phyloP scores from a whole-genome alignment of 495 filamentous ascomycete genomes.

The Rhizodiscina lignyota region DNA sequence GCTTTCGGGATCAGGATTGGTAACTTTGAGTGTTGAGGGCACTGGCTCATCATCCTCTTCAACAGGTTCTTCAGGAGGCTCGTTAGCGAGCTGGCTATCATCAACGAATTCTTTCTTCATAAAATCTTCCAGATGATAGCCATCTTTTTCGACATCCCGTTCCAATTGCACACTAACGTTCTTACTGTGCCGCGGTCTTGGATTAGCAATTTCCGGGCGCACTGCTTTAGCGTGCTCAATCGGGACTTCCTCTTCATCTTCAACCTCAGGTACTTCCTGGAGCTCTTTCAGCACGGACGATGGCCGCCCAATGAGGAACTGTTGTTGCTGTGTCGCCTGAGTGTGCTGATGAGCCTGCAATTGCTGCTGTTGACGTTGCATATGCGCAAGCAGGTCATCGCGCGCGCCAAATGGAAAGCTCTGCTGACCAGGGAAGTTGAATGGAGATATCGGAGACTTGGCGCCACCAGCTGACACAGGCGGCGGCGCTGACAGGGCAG shows the following conservation, averaged over 20 bases:
- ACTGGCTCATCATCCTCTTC: too few species aligned
- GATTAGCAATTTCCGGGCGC: slow-evolving; percentile 41
- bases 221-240: slow-evolving; percentile 7
- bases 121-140: slow-evolving; percentile 64
- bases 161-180: slow-evolving; percentile 61
- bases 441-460: slow-evolving; percentile 12
- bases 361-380: slow-evolving; percentile 38
- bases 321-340: slow-evolving; percentile 19
- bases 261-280: slow-evolving; percentile 34
- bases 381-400: slow-evolving; percentile 18
- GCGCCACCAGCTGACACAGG: slow-evolving; percentile 9
- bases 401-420: slow-evolving; percentile 15
- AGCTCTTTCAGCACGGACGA: slow-evolving; percentile 33
- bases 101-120: slow-evolving; percentile 56
- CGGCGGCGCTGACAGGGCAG: slow-evolving; percentile 1
- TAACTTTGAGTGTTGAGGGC: slow-evolving; percentile 21
- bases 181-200: slow-evolving; percentile 47
- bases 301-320: slow-evolving; percentile 21
- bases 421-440: slow-evolving; percentile 9
- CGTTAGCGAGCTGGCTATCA: slow-evolving; percentile 24
- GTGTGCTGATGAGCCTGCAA: slow-evolving; percentile 35
- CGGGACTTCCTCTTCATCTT: slow-evolving; percentile 27
- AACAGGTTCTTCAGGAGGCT: slow-evolving; percentile 2
- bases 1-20: not conserved
- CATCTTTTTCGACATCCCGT: slow-evolving; percentile 69